Base-by-base conservation (phyloP, 345 rosid genomes). In the Raphanus sativus region DNA sequence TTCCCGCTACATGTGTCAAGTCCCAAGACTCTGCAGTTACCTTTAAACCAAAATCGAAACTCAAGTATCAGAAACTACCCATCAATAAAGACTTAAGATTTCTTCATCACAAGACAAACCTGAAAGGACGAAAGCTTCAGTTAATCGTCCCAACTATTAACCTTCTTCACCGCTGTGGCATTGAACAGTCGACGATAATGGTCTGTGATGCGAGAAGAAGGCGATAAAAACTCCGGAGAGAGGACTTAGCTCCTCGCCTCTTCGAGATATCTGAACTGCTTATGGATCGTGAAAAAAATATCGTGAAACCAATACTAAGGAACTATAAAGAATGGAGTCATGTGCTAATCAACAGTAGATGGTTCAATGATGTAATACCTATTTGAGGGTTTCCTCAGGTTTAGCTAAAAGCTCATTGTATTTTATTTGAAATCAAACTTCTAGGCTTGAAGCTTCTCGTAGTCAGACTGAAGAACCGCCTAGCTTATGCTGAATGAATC, bases 401-500 rank as follows among this genome's bases (percentile, higher is more conserved):
- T 83, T 78, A 28, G 85, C 87, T 74, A 86, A 74, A 65, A 90
- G 92, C 65, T 92, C 92, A 76, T 80, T 86, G 67, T 92, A 87
- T 83, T 87, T 89, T 21, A 72, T 79, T 73, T 78, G 92, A 92
- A 72, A 76, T 90, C 93, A 5, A 92, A 80, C 70, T 75, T 56
- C 54, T 92, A 95, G 25, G 92, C 86, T 81, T 90, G 95, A 74
- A 92, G 84, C 87, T 88, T 94, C 82, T 92, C 92, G 65, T 86
- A 89, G 62, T 94, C 92, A 6, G 91, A 83, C 74, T 30, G 86
- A 85, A 30, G 92, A 95, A 80, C 90, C 93, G 4, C 95, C 93
- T 82, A 90, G 80, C 80, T 92, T 90, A 28, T 94, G 89, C 75
- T 94, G 98, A 75, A 92, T 73, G 28, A 92, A 92, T 81, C 97